Evolutionary conservation across 1,284 basidiomycete species (phyloP), one percentile per base, ranked within the genome.

Genomic region (Ceratobasidium sp.): DNA sequence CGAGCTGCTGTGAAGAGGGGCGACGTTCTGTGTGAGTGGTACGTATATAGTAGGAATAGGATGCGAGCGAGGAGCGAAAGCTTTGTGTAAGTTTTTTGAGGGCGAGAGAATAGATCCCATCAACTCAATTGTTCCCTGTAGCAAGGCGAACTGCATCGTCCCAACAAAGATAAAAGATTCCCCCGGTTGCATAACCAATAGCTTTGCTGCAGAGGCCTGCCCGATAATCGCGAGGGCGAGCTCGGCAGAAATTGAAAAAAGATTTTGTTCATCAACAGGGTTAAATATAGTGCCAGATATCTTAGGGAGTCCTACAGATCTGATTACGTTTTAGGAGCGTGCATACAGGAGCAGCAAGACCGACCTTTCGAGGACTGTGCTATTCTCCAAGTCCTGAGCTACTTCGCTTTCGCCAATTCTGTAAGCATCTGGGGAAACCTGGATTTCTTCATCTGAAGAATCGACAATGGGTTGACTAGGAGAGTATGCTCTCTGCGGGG

Each of bases 31-130:
- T n/a, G 21, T 26, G 30, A 41, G 28, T 12, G 23, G 39, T 30
- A 36, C 82, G 53, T 82, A 79, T 23, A 91, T 79, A 21, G 85
- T 76, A 2, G 91, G 90, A 6, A 93, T 78, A 0, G 91, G 89
- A 6, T 89, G 85, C 0, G 87, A 91, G 12, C 85, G 83, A 0
- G 90, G 89, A 1, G 90, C 88, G 76, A 87, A 92, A 26, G 92
- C 81, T 26, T 78, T 78, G 73, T 91, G 82, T 3, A 76, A 73
- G 0, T 72, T 77, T 3, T 76, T 57, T 0, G 87, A 86, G 0
- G 86, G 77, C 0, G 73, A 55, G 8, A 92, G 77, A 0, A 78
- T 80, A 8, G 83, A 80, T 0, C 89, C 90, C 14, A 82, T 80
- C 0, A 92, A 50, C 2, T 82, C 80, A 50, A 92, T 75, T 12